Evolutionary conservation across 1,139 yeast genomes (phyloP).

Genomic region (Blastobotrys raffinosifermentans): DNA sequence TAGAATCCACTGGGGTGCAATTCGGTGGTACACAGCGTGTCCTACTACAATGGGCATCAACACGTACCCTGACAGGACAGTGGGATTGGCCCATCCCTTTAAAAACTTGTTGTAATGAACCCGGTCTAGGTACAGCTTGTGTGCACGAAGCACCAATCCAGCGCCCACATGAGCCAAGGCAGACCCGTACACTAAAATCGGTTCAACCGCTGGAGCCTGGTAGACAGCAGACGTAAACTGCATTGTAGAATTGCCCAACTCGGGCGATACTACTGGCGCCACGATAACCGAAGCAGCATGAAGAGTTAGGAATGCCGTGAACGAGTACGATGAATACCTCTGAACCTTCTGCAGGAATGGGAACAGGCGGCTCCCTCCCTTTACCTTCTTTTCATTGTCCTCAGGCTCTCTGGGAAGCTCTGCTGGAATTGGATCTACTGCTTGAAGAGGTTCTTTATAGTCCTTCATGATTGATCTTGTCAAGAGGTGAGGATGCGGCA

Average conservation of each 20-base stretch:
- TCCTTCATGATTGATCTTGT: too few species aligned
- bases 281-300: constrained; percentile 54
- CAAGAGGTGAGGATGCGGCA: too few species aligned
- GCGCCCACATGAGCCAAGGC: constrained; percentile 45
- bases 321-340: constrained; percentile 57
- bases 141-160: constrained; percentile 47
- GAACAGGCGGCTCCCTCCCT: too few species aligned
- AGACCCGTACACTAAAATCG: constrained; percentile 43
- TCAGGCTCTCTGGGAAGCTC: not conserved
- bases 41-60: constrained; percentile 41
- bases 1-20: constrained; percentile 47
- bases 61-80: constrained; percentile 54
- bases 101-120: constrained; percentile 19
- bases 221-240: constrained; percentile 59
- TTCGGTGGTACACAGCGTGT: constrained; percentile 47
- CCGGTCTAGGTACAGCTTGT: constrained; percentile 33
- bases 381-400: not conserved
- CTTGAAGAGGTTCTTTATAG: too few species aligned
- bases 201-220: constrained; percentile 49
- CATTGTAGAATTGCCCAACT: constrained; percentile 49
- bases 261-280: constrained; percentile 48
- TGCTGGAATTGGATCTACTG: not conserved
- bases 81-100: constrained; percentile 22
- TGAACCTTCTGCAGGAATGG: constrained; percentile 33
- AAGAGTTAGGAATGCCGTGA: constrained; percentile 51